phyloP scores from a whole-genome alignment of 2,329 filamentous ascomycete species.

The Penicillium digitatum region DNA sequence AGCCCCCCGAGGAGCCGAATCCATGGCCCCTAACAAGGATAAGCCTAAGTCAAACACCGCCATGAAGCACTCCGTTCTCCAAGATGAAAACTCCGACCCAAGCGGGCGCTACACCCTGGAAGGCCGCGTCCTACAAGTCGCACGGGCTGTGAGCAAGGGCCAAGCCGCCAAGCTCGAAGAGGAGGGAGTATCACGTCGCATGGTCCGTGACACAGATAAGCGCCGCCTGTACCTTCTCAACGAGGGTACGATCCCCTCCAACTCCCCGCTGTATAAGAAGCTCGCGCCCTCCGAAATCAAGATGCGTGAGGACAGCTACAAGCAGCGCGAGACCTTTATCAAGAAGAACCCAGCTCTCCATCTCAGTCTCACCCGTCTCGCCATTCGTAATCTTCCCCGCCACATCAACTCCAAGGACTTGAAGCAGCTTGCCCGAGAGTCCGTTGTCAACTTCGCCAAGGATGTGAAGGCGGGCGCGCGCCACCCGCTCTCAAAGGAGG shows the following conservation, averaged over 20 bases:
- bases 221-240: slow-evolving; percentile 80
- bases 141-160: slow-evolving; percentile 77
- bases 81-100: slow-evolving; percentile 78
- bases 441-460: slow-evolving; percentile 88
- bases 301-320: slow-evolving; percentile 80
- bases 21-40: slow-evolving; percentile 42
- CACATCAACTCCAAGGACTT: slow-evolving; percentile 79
- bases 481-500: slow-evolving; percentile 80
- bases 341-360: slow-evolving; percentile 87
- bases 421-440: slow-evolving; percentile 84
- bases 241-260: slow-evolving; percentile 77
- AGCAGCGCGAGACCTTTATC: slow-evolving; percentile 84
- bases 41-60: slow-evolving; percentile 40
- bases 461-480: slow-evolving; percentile 79
- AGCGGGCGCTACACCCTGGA: slow-evolving; percentile 85
- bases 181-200: slow-evolving; percentile 59
- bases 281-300: slow-evolving; percentile 76
- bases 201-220: slow-evolving; percentile 77
- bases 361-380: slow-evolving; percentile 82
- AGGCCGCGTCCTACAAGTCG: slow-evolving; percentile 78
- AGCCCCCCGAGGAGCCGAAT: slow-evolving; percentile 58
- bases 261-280: slow-evolving; percentile 70
- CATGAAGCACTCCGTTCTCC: slow-evolving; percentile 74
- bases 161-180: slow-evolving; percentile 74
- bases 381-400: slow-evolving; percentile 84